These are phyloP conservation scores for Piper betle DNA, from an alignment of 164 flowering plant genomes.

Conservation along the genomic window DNA sequence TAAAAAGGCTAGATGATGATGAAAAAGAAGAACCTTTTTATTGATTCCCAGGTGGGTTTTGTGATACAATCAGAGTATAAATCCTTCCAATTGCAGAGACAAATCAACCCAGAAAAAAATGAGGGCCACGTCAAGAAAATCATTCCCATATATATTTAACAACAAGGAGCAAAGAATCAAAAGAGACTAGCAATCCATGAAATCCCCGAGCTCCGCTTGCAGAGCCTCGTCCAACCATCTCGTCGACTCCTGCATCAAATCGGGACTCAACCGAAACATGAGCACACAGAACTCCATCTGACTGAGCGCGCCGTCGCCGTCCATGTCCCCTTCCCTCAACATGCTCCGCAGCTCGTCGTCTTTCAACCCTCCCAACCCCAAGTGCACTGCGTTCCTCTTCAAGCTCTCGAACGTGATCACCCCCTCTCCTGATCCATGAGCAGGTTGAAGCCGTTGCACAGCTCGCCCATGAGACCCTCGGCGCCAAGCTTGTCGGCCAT, in stretches of 20 bases:
- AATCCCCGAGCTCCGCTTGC: conserved; percentile 1
- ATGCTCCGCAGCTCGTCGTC: conserved; percentile 25
- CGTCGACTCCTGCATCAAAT: conserved; percentile 20
- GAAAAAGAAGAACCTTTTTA: too few relatives aligned
- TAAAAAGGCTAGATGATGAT: too few relatives aligned
- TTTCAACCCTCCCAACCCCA: conserved; percentile 17
- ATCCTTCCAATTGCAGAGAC: not conserved
- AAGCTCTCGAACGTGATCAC: conserved; percentile 26
- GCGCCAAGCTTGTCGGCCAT: conserved; percentile 27
- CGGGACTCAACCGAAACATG: conserved; percentile 48
- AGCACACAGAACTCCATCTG: conserved; percentile 53
- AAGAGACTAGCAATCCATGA: not conserved
- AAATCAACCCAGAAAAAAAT: not conserved
- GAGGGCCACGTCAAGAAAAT: not conserved
- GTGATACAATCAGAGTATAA: not conserved
- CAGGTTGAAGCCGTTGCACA: conserved; percentile 27
- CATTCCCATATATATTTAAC: too few relatives aligned
- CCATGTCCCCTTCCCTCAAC: conserved; percentile 43
- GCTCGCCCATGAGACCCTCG: conserved; percentile 20
- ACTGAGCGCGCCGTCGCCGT: conserved; percentile 40
- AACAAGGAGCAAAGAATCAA: not conserved
- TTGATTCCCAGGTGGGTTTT: not conserved
- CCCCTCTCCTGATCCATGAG: conserved; percentile 19
- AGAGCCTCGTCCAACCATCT: conserved; percentile 12
- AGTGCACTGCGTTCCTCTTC: conserved; percentile 17